phyloP scores from a whole-genome alignment of 2,329 filamentous ascomycete genomes.

The Coccinonectria pachysandricola region DNA sequence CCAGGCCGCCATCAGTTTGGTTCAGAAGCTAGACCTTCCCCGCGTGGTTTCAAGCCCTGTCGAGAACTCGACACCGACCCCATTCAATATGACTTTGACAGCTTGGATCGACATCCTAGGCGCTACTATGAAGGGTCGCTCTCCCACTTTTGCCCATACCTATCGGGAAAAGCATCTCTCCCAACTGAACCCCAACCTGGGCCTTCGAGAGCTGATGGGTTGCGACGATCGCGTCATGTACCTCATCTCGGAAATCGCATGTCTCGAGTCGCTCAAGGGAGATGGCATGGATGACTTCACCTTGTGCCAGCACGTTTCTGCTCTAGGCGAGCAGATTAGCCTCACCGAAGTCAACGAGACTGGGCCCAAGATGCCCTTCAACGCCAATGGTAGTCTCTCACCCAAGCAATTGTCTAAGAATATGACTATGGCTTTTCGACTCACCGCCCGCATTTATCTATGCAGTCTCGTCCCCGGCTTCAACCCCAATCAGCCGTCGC shows the following conservation, averaged over 20 bases:
- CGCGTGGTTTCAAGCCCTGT: constrained; percentile 51
- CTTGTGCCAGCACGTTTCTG: constrained; percentile 79
- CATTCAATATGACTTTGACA: constrained; percentile 91
- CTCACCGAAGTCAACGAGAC: constrained; percentile 60
- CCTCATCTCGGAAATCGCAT: constrained; percentile 93
- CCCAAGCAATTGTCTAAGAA: constrained; percentile 78
- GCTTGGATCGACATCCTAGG: constrained; percentile 97
- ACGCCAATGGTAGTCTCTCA: constrained; percentile 62
- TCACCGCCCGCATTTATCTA: constrained; percentile 92
- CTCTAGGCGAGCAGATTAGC: constrained; percentile 79
- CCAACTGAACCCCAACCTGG: constrained; percentile 47
- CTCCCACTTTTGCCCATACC: constrained; percentile 84
- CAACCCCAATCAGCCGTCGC: constrained; percentile 62
- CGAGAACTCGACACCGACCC: constrained; percentile 46
- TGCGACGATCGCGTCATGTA: constrained; percentile 98
- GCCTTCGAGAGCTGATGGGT: constrained; percentile 88
- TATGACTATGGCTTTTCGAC: constrained; percentile 82
- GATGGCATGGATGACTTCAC: constrained; percentile 76
- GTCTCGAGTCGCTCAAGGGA: constrained; percentile 78
- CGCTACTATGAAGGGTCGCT: constrained; percentile 78
- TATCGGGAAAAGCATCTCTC: constrained; percentile 91
- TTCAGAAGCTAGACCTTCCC: constrained; percentile 75
- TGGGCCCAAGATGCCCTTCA: constrained; percentile 50
- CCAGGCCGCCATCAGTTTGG: constrained; percentile 75
- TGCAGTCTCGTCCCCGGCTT: constrained; percentile 90